phyloP scores from a whole-genome alignment of 176 grass and related monocot genomes.

The Themeda triandra region DNA sequence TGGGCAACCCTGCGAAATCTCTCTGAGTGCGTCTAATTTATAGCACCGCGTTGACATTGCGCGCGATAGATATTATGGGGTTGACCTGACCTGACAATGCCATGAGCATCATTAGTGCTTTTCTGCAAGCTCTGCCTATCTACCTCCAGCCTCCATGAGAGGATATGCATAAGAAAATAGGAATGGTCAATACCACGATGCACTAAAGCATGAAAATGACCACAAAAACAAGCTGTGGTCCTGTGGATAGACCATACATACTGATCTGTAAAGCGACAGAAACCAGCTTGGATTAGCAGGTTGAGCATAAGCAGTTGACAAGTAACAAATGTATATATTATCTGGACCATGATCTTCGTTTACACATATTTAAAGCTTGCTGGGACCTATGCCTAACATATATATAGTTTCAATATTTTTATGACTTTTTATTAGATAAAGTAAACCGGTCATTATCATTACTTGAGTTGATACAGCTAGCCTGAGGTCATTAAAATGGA shows the following conservation, averaged over 20 bases:
- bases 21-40: constrained; percentile 39
- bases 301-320: constrained; percentile 28
- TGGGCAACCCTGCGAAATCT: constrained; percentile 33
- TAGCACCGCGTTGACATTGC: constrained; percentile 31
- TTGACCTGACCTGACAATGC: constrained; percentile 37
- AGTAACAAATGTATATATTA: constrained; percentile 15
- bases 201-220: constrained; percentile 31
- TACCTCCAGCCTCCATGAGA: constrained; percentile 14
- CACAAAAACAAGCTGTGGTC: constrained; percentile 37
- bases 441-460: neutral
- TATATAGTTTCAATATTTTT: too few species aligned
- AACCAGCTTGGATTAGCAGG: constrained; percentile 22
- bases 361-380: neutral
- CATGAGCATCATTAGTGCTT: constrained; percentile 16
- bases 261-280: constrained; percentile 46
- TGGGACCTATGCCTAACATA: too few species aligned
- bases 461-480: neutral
- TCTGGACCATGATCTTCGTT: constrained; percentile 6
- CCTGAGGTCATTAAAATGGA: neutral
- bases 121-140: constrained; percentile 20
- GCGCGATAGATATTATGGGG: constrained; percentile 25
- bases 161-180: constrained; percentile 38
- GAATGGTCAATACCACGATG: constrained; percentile 38
- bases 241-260: constrained; percentile 42
- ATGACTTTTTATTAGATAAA: neutral